These are phyloP conservation scores for Colletotrichum karsti DNA, from an alignment of 2,329 filamentous ascomycete species.

Conservation along the genomic window DNA sequence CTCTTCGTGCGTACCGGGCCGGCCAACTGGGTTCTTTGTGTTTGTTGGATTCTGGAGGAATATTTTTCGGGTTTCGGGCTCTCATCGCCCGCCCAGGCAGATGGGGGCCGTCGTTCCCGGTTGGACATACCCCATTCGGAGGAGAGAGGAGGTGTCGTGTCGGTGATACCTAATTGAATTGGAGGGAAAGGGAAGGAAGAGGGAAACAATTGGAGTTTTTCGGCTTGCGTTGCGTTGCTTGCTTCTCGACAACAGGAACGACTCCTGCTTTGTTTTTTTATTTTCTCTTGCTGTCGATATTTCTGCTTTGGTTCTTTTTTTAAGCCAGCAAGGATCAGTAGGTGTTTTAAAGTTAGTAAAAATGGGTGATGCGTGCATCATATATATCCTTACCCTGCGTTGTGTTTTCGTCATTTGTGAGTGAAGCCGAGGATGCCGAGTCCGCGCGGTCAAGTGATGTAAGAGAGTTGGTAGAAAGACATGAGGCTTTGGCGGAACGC, in stretches of 20 bases:
- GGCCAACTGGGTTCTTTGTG: not conserved
- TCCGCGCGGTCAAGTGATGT: not conserved
- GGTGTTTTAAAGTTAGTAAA: conserved; percentile 5
- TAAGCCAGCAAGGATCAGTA: not conserved
- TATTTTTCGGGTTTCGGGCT: not conserved
- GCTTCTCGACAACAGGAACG: not conserved
- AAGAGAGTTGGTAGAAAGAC: too few relatives aligned
- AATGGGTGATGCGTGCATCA: not conserved
- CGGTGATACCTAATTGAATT: not conserved
- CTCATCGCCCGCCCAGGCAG: too few relatives aligned
- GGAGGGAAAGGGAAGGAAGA: not conserved
- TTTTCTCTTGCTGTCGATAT: not conserved
- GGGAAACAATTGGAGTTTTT: not conserved
- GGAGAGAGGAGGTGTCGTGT: not conserved
- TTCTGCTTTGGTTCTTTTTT: not conserved
- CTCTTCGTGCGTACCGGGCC: not conserved
- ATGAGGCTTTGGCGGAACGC: not conserved
- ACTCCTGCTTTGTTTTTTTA: not conserved
- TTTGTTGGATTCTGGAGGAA: not conserved
- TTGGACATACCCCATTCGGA: not conserved
- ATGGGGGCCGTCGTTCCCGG: too few relatives aligned
- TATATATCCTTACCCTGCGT: not conserved
- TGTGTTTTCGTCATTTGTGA: not conserved
- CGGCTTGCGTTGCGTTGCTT: not conserved
- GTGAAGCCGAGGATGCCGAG: not conserved